Percentiles rank a stretch among this genome's conserved stretches.
phyloP scores from a whole-genome alignment of 2,329 filamentous ascomycete species.

The Boeremia exigua region DNA sequence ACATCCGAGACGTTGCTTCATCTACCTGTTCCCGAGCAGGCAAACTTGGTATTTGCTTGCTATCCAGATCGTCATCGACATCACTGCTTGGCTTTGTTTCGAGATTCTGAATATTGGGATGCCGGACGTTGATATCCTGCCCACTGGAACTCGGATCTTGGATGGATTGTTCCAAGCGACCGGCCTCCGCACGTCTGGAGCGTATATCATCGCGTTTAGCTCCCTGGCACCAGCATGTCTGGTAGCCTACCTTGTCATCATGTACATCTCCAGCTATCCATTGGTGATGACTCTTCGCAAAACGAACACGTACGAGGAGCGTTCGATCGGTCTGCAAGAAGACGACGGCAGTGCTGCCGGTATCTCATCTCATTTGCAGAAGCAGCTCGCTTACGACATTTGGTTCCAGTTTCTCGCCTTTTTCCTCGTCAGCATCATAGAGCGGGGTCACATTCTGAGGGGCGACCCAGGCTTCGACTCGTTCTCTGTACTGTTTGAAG shows the following conservation, averaged over 20 bases:
- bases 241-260: conserved; percentile 68
- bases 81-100: conserved; percentile 69
- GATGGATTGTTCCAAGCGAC: conserved; percentile 71
- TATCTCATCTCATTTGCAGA: conserved; percentile 60
- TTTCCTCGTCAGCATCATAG: conserved; percentile 66
- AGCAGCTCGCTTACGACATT: conserved; percentile 70
- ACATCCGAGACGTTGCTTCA: conserved; percentile 68
- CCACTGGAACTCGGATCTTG: conserved; percentile 61
- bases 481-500: conserved; percentile 58
- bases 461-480: conserved; percentile 39
- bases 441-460: conserved; percentile 60
- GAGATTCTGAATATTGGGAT: conserved; percentile 71
- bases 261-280: conserved; percentile 70
- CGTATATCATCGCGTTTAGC: conserved; percentile 68
- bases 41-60: conserved; percentile 71
- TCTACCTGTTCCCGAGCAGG: conserved; percentile 67
- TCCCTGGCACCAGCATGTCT: conserved; percentile 63
- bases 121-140: conserved; percentile 59
- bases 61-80: conserved; percentile 66
- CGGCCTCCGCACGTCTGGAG: conserved; percentile 67
- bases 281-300: conserved; percentile 69
- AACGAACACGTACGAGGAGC: conserved; percentile 75
- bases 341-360: conserved; percentile 22
- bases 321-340: conserved; percentile 66
- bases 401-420: conserved; percentile 70